Evolutionary conservation across 2,329 filamentous ascomycete species (phyloP), one percentile per base, ranked within the genome.

Genomic region (Orbilia javanica): DNA sequence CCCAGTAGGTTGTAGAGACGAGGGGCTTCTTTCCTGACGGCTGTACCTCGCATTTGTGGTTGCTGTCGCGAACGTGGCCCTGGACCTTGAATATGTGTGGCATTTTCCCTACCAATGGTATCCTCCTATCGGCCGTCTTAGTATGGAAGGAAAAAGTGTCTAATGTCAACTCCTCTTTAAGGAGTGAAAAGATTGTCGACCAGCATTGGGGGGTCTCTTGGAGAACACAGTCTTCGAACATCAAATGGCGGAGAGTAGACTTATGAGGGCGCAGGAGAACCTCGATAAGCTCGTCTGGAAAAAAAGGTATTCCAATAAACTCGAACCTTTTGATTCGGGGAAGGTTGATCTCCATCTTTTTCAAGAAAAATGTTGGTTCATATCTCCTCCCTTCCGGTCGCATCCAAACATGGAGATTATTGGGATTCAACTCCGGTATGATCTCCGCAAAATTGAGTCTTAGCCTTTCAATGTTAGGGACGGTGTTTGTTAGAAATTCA

Each of bases 211-310:
- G 44, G 0, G 50, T 50, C 20, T 71, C 67, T 20, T 71, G 73
- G n/a, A 77, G 29, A 6, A 67, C 62, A 31, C 73, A 77, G 15
- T 77, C 73, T 48, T 77, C 73, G 18, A 77, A 42, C 5, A 50
- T n/a, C 4, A 77, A n/a, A 25, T 71, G 62, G 1, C 67, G 66
- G 7, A 77, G 62, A 3, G 73, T 77, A 10, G 20, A n/a, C 8
- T 36, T 64, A 29, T 77, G 73, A 2, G 65, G 60, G 11, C n/a
- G 42, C n/a, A 77, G 36, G 8, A 77, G 48, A 1, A 46, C 44
- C 1, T 70, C 60, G 20, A 20, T 65, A 6, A 77, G 25, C 15
- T 71, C 73, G 1, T 57, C 34, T 8, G 60, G 39, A 18, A 48
- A 29, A 18, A 77, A 77, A 13, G 73, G 73, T 4, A 77, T 62